A percentile compares a stretch with the other conserved stretches of the same genome.
Conservation (phyloP, 805 yeast species). For the Kodamaea neixiangensis region DNA sequence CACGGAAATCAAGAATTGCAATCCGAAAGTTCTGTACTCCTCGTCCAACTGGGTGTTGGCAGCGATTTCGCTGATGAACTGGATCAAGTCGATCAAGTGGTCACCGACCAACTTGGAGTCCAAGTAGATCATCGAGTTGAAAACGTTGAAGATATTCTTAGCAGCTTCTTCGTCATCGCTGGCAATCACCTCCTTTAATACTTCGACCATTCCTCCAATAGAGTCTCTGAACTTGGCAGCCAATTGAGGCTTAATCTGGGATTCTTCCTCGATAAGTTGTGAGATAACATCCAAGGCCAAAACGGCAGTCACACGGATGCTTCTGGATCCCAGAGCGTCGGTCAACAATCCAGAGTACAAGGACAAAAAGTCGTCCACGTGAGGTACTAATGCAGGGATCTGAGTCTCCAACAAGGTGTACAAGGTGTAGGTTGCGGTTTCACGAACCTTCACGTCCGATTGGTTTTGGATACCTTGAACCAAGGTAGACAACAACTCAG, state of each 20-base stretch:
- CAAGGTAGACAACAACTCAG: conserved; percentile 69
- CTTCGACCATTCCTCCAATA: conserved; percentile 79
- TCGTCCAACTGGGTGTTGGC: conserved; percentile 66
- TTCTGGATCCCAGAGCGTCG: conserved; percentile 56
- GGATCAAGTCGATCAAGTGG: conserved; percentile 64
- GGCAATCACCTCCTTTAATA: conserved; percentile 70
- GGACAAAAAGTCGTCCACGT: conserved; percentile 66
- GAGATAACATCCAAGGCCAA: conserved; percentile 76
- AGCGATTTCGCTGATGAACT: conserved; percentile 76
- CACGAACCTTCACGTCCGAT: conserved; percentile 59
- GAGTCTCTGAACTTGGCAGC: conserved; percentile 61
- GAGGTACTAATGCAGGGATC: conserved; percentile 55
- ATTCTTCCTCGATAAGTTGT: conserved; percentile 62
- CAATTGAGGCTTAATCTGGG: conserved; percentile 42
- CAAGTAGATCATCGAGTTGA: conserved; percentile 74
- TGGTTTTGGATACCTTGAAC: conserved; percentile 54
- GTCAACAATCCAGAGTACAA: conserved; percentile 69
- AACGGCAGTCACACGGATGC: conserved; percentile 80
- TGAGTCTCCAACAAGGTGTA: conserved; percentile 75
- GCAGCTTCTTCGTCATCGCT: conserved; percentile 73
- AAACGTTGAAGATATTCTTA: conserved; percentile 76
- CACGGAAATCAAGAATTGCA: conserved; percentile 80
- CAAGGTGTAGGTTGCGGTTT: conserved; percentile 79
- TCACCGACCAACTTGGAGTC: conserved; percentile 82
- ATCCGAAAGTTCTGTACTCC: conserved; percentile 79